phyloP scores from a whole-genome alignment of 2,329 filamentous ascomycete species.

The Apiospora sp. region DNA sequence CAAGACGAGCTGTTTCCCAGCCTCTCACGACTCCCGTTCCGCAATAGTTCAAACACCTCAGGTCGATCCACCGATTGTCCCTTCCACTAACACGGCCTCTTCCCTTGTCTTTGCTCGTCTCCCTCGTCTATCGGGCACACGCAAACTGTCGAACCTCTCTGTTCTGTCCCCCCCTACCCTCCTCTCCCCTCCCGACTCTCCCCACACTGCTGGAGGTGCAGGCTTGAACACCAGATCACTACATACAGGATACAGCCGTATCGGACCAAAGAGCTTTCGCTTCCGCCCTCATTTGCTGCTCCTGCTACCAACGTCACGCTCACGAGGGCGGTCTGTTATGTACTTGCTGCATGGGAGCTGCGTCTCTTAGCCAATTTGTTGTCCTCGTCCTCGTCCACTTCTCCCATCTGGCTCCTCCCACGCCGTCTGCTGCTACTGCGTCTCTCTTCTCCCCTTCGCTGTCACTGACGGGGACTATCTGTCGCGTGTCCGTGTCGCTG shows the following conservation, averaged over 20 bases:
- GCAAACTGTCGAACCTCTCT: slow-evolving; percentile 8
- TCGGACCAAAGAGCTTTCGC: slow-evolving; percentile 22
- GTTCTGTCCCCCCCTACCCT: slow-evolving; percentile 2
- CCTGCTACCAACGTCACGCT: background rate
- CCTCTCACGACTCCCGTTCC: slow-evolving; percentile 26
- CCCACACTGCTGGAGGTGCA: slow-evolving; percentile 19
- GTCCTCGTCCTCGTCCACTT: slow-evolving; percentile 38
- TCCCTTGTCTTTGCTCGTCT: background rate
- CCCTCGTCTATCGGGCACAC: slow-evolving; percentile 6
- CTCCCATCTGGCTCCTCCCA: slow-evolving; percentile 41
- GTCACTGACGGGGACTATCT: slow-evolving; percentile 25
- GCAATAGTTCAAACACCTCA: slow-evolving; percentile 15
- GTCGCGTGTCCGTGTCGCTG: slow-evolving; percentile 30
- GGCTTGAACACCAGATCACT: slow-evolving; percentile 21
- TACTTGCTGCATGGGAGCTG: slow-evolving; percentile 17
- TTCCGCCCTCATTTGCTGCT: slow-evolving; percentile 20
- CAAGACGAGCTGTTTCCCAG: slow-evolving; percentile 26
- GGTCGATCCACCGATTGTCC: slow-evolving; percentile 27
- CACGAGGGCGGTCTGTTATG: slow-evolving; percentile 22
- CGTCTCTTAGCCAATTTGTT: slow-evolving; percentile 20
- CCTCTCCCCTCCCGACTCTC: slow-evolving; percentile 12
- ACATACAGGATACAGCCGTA: slow-evolving; percentile 22
- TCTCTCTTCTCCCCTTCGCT: slow-evolving; percentile 38
- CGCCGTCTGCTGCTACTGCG: slow-evolving; percentile 45
- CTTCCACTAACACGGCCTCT: slow-evolving; percentile 14